Evolutionary conservation across 352 stramenopile species (phyloP), one percentile per base, ranked within the genome.

Genomic region (Phytophthora palmivora): DNA sequence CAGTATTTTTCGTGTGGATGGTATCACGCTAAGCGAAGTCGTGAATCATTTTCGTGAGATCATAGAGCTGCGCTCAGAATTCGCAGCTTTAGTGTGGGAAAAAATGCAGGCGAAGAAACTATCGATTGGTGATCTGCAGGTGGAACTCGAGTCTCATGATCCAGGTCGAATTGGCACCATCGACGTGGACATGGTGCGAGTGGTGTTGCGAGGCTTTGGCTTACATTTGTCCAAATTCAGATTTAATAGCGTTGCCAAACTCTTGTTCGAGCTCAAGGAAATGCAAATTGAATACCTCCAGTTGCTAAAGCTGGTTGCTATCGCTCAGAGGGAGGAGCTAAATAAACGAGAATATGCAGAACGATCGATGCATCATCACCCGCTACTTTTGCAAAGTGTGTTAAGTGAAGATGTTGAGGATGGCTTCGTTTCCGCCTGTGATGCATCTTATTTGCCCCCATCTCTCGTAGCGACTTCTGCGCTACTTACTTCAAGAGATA

Each of bases 1-100:
- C 26, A 79, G 77, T 33, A 70, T 88, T 55, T 72, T 81, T n/a
- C 66, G 61, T n/a, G 70, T 91, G 1, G 77, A 89, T 43, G 58
- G 68, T 1, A 49, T 22, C 0, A 79, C 81, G 33, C 63, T 91
- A 3, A 72, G 60, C 16, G 65, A 87, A 18, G 76, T 89, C 12
- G 68, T 89, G 37, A 56, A 68, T 12, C 69, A 91, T 42, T 89
- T 91, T 28, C 71, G 49, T 8, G 79, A 89, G 53, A 82, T 79
- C 24, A 61, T 88, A 10, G 52, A 78, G 57, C 50, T 87, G 12
- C 76, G 79, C 18, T 55, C 76, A 8, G 79, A 87, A 43, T 83
- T 88, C 16, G 74, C 70, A 9, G 33, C 39, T 1, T 64, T 56
- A 2, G 39, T 84, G 11, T 53, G 44, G 9, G 46, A 22, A 4